Evolutionary conservation across 2,329 filamentous ascomycete genomes (phyloP).

Genomic region (Pseudovirgaria hyperparasitica): DNA sequence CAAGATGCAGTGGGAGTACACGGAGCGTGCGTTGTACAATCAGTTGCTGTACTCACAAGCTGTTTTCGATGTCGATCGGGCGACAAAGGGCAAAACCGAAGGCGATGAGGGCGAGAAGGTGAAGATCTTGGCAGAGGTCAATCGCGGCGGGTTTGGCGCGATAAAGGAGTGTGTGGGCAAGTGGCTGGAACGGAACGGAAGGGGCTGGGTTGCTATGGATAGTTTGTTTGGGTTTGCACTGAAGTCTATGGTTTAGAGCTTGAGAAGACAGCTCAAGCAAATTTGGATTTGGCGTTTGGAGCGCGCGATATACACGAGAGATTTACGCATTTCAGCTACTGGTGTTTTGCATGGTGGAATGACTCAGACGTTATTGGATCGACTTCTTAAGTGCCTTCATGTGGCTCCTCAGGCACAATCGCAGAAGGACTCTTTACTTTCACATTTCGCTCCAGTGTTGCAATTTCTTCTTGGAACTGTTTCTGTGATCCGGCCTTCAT

Average conservation of each 20-base stretch:
- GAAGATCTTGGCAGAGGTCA: conserved; percentile 64
- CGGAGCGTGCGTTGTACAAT: conserved; percentile 86
- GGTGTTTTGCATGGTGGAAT: too few species aligned
- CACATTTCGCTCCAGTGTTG: too few species aligned
- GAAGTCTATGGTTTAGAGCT: conserved; percentile 11
- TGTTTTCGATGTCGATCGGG: conserved; percentile 84
- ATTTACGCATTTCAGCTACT: too few species aligned
- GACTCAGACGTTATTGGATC: too few species aligned
- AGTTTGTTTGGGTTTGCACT: conserved; percentile 57
- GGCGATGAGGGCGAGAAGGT: conserved; percentile 48
- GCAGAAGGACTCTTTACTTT: too few species aligned
- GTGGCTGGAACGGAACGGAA: conserved; percentile 79
- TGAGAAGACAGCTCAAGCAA: too few species aligned
- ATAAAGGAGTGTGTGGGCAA: conserved; percentile 65
- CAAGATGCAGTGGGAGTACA: conserved; percentile 76
- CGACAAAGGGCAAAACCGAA: conserved; percentile 35
- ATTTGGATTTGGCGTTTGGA: too few species aligned
- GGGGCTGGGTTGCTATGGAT: conserved; percentile 92
- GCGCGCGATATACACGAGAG: too few species aligned
- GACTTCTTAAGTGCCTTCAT: too few species aligned
- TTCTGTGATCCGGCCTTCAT: too few species aligned
- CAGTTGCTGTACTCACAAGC: conserved; percentile 79
- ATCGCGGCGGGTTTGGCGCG: conserved; percentile 64
- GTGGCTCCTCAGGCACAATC: too few species aligned
- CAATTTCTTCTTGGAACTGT: too few species aligned